Evolutionary conservation across 1,284 basidiomycete genomes (phyloP).

Genomic region (Thecaphora thlaspeos): DNA sequence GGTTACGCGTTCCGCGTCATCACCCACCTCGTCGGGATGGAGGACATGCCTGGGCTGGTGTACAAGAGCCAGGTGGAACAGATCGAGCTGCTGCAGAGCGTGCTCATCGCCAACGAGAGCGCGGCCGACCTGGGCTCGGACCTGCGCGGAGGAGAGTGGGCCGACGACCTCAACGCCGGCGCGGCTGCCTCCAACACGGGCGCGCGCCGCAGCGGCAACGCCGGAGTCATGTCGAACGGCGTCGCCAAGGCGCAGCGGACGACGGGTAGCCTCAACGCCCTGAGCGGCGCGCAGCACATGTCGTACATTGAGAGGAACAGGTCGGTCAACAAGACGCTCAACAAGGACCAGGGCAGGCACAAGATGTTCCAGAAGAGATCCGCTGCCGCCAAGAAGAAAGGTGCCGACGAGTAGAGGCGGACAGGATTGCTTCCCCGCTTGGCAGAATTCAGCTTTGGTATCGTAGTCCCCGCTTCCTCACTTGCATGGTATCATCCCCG

Average conservation of each 20-base stretch:
- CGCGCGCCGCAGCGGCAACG: constrained; percentile 7
- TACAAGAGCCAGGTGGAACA: constrained; percentile 89
- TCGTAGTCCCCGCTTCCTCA: no score
- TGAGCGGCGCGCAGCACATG: constrained; percentile 58
- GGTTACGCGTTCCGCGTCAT: constrained; percentile 99
- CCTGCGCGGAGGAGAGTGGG: constrained; percentile 63
- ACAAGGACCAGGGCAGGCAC: constrained; percentile 47
- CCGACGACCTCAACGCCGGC: constrained; percentile 5
- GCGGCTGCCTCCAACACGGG: neutral
- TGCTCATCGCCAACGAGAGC: constrained; percentile 85
- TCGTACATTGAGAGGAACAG: constrained; percentile 57
- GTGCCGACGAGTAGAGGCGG: neutral
- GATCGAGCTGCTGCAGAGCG: constrained; percentile 86
- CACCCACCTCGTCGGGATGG: constrained; percentile 90
- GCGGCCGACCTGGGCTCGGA: constrained; percentile 86
- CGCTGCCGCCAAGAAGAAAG: constrained; percentile 21
- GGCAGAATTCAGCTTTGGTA: no score
- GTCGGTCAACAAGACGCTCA: constrained; percentile 54
- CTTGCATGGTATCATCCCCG: no score
- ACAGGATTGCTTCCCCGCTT: no score
- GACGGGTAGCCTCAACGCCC: constrained; percentile 54
- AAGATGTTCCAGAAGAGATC: constrained; percentile 49
- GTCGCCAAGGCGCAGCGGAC: constrained; percentile 47
- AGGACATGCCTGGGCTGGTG: constrained; percentile 81
- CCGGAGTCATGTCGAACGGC: constrained; percentile 6